Percentiles rank a stretch among this genome's conserved stretches.
Conservation (phyloP, 1,139 yeast species). For the Debaryomyces udenii region DNA sequence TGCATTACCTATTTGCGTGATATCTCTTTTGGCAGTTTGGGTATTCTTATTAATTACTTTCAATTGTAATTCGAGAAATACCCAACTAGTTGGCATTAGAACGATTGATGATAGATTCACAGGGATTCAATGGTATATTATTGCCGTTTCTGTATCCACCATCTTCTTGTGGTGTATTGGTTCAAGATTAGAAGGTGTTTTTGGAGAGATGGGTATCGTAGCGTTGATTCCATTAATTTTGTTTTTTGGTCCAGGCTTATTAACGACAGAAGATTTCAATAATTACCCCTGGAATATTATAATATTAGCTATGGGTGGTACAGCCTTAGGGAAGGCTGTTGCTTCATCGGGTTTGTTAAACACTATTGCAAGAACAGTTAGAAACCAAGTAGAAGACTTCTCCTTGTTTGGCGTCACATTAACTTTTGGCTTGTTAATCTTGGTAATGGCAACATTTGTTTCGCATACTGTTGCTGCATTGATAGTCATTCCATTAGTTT, state of each 20-base stretch:
- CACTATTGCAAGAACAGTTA: conserved; percentile 63
- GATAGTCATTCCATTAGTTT: conserved; percentile 68
- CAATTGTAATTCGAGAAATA: conserved; percentile 45
- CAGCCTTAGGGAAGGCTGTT: conserved; percentile 74
- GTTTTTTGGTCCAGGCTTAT: conserved; percentile 70
- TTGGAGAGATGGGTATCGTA: conserved; percentile 74
- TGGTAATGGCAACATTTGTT: conserved; percentile 73
- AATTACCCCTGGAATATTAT: conserved; percentile 80
- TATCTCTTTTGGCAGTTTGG: conserved; percentile 62
- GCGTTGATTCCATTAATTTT: conserved; percentile 67
- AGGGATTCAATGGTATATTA: conserved; percentile 64
- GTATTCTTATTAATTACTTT: conserved; percentile 57
- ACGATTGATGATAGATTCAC: conserved; percentile 64
- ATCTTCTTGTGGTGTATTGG: conserved; percentile 74
- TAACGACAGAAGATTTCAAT: conserved; percentile 67
- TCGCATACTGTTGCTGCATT: conserved; percentile 80
- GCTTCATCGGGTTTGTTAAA: conserved; percentile 68
- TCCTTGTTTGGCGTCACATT: conserved; percentile 62
- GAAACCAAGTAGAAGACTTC: conserved; percentile 56
- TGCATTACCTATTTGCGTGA: conserved; percentile 63
- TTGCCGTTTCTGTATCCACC: conserved; percentile 54
- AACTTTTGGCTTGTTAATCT: conserved; percentile 66
- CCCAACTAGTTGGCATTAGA: conserved; percentile 51
- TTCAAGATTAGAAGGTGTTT: conserved; percentile 52
- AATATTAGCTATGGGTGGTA: conserved; percentile 77